Base-by-base conservation (phyloP, 371 early-diverging fungal genomes). In the Capniomyces stellatus region DNA sequence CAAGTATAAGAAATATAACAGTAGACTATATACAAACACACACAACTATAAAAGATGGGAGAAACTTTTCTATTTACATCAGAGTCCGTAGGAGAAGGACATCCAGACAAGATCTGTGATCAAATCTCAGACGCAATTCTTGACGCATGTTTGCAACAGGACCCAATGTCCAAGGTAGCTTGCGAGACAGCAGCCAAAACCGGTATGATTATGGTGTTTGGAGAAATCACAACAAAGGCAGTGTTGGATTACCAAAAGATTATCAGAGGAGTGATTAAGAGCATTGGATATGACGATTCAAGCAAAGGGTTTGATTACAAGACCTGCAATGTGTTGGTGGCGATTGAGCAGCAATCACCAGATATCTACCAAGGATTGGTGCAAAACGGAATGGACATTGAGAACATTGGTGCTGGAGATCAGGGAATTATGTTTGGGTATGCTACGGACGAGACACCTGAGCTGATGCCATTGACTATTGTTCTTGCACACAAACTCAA, bases 101-200 rank as follows among this genome's bases (percentile, higher is more conserved):
- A 98, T 74, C 96, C 98, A 60, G 57, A 98, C 84, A 99, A 99
- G 85, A 93, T 99, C 71, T 96, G 97, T 78, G 99, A 99, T 73
- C 98, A 98, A 78, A 81, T 93, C 66, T 85, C 87, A 52, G 94
- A 99, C 73, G 93, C 96, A 61, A 96, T 99, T 64, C 78, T 99
- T 64, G 99, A 99, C 74, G 96, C 95, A 54, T 97, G 96, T 78
- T 81, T 92, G 61, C 79, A 74, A 57, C 83, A 85, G 70, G 99
- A 98, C 75, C 85, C 85, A 51, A 77, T 89, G 75, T 91, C 96
- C 74, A 91, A 93, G 81, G 98, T 98, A 67, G 99, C 98, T 61
- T 92, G 96, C 71, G 99, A 98, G 76, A 94, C 97, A 52, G 95
- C 97, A 54, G 81, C 97, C 76, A 98, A 95, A 83, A 94, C 97